A percentile compares a stretch with the other conserved stretches of the same genome.
phyloP scores from a whole-genome alignment of 108 stramenopile species.

The Seminavis robusta region DNA sequence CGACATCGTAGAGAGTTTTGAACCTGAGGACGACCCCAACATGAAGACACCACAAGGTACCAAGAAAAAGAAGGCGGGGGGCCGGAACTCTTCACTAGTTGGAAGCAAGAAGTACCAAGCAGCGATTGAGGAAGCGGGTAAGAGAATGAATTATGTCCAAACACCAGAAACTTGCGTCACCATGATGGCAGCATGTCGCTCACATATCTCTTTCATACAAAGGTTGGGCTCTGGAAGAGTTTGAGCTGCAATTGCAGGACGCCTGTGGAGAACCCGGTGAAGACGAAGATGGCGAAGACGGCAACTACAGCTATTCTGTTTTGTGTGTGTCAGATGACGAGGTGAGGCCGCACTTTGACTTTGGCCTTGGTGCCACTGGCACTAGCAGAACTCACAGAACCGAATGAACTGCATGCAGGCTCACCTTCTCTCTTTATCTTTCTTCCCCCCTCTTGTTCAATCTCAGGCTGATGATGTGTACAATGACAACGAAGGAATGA shows the following conservation, averaged over 20 bases:
- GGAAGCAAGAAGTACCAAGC: slow-evolving; percentile 60
- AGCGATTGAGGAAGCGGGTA: slow-evolving; percentile 78
- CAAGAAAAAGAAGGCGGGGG: slow-evolving; percentile 62
- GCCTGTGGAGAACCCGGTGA: slow-evolving; percentile 50
- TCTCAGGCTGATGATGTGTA: slow-evolving; percentile 64
- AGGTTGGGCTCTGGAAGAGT: slow-evolving; percentile 71
- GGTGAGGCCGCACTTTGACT: too few relatives aligned
- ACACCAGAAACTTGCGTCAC: too few relatives aligned
- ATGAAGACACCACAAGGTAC: slow-evolving; percentile 31
- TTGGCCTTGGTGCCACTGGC: too few relatives aligned
- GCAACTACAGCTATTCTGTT: slow-evolving; percentile 54
- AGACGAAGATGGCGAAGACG: slow-evolving; percentile 49
- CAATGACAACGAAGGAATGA: slow-evolving; percentile 15
- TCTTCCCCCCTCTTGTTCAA: too few relatives aligned
- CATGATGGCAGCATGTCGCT: too few relatives aligned
- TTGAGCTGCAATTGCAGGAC: slow-evolving; percentile 55
- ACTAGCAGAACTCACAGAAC: too few relatives aligned
- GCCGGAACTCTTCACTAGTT: slow-evolving; percentile 32
- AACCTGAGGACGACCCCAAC: slow-evolving; percentile 78
- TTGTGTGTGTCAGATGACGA: slow-evolving; percentile 80
- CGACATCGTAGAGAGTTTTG: slow-evolving; percentile 82
- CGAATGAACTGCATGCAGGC: too few relatives aligned
- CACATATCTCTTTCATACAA: too few relatives aligned
- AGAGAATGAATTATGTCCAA: too few relatives aligned
- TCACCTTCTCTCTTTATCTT: too few relatives aligned